Evolutionary conservation across 2,329 filamentous ascomycete species (phyloP).

Genomic region (Cercospora sp.): DNA sequence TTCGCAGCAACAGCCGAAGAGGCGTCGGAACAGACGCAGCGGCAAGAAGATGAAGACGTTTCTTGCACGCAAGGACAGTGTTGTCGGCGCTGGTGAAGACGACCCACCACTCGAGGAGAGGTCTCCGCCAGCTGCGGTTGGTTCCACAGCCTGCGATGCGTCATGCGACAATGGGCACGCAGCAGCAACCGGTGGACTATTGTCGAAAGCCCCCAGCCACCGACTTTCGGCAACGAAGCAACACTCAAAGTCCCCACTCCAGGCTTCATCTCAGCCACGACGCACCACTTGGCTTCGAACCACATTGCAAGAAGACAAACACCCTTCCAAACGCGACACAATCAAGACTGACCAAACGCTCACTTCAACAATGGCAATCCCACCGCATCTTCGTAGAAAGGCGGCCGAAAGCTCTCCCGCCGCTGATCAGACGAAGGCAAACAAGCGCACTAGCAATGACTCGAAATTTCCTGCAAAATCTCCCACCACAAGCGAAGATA

Average conservation of each 20-base stretch:
- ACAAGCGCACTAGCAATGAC: neutral
- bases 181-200: neutral
- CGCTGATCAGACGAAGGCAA: neutral
- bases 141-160: neutral
- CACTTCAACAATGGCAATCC: conserved; percentile 6
- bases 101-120: neutral
- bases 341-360: neutral
- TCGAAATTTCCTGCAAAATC: neutral
- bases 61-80: conserved; percentile 14
- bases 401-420: neutral
- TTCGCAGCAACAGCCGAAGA: neutral
- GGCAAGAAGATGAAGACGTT: conserved; percentile 10
- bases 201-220: conserved; percentile 8
- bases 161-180: neutral
- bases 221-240: neutral
- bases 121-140: neutral
- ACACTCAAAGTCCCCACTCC: neutral
- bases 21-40: neutral
- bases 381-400: conserved; percentile 16
- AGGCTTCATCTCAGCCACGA: neutral
- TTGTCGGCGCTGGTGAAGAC: conserved; percentile 8
- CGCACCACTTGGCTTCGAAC: neutral
- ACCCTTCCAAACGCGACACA: neutral
- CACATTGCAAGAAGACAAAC: neutral
- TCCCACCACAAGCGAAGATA: neutral